Evolutionary conservation across 495 filamentous ascomycete species (phyloP).

Genomic region (Acidomyces sp.): DNA sequence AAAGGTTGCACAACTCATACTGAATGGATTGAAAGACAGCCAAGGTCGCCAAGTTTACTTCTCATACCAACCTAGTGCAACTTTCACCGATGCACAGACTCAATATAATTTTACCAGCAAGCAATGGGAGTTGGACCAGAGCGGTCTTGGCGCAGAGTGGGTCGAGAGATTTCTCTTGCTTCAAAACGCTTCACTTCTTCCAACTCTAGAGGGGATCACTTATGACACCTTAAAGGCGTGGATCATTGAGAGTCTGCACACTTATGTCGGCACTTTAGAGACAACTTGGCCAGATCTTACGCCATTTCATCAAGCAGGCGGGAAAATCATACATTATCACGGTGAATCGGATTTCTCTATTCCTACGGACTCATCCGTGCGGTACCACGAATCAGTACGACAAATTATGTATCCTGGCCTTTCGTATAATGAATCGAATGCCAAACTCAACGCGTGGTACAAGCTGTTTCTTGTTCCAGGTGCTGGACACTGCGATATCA

Average conservation of each 20-base stretch:
- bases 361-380: neutral
- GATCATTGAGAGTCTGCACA: slow-evolving; percentile 25
- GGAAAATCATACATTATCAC: slow-evolving; percentile 41
- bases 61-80: slow-evolving; percentile 32
- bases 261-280: slow-evolving; percentile 32
- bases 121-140: slow-evolving; percentile 29
- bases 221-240: slow-evolving; percentile 26
- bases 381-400: neutral
- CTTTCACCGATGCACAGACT: slow-evolving; percentile 34
- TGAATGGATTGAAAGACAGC: slow-evolving; percentile 33
- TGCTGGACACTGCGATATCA: slow-evolving; percentile 37
- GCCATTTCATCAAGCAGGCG: slow-evolving; percentile 32
- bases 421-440: slow-evolving; percentile 27
- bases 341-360: slow-evolving; percentile 23
- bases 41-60: slow-evolving; percentile 35
- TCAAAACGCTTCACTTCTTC: slow-evolving; percentile 21
- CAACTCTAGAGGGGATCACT: slow-evolving; percentile 27
- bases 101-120: slow-evolving; percentile 32
- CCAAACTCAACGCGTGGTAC: slow-evolving; percentile 37
- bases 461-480: slow-evolving; percentile 41
- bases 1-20: neutral
- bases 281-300: slow-evolving; percentile 38
- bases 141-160: slow-evolving; percentile 30
- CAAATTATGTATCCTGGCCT: slow-evolving; percentile 29
- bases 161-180: slow-evolving; percentile 30